These are phyloP conservation scores for Purpureocillium lavendulum DNA, from an alignment of 2,329 filamentous ascomycete species.

Conservation along the genomic window DNA sequence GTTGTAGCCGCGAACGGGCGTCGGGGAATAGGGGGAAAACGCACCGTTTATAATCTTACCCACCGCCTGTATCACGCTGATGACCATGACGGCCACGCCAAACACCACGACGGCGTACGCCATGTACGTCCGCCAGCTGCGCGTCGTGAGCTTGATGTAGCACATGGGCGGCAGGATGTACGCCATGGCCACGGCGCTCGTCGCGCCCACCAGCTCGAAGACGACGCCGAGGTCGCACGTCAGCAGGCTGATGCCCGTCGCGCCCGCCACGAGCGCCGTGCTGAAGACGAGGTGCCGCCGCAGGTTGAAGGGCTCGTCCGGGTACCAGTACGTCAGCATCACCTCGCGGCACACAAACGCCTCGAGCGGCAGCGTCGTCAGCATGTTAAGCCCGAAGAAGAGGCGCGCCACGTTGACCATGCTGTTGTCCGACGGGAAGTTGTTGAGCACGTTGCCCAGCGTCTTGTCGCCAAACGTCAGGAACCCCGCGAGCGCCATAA, in stretches of 20 bases:
- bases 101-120: conserved; percentile 68
- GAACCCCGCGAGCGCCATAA: conserved; percentile 84
- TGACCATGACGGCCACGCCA: conserved; percentile 71
- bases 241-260: conserved; percentile 69
- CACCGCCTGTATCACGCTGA: conserved; percentile 67
- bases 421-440: conserved; percentile 82
- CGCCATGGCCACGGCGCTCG: conserved; percentile 85
- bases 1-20: too few relatives aligned
- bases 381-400: conserved; percentile 97
- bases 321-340: conserved; percentile 77
- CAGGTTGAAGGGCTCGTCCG: conserved; percentile 66
- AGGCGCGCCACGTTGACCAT: conserved; percentile 93
- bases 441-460: conserved; percentile 93
- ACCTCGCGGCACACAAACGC: conserved; percentile 97
- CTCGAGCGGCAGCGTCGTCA: conserved; percentile 91
- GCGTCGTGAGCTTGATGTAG: conserved; percentile 83
- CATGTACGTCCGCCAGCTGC: conserved; percentile 65
- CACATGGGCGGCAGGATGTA: conserved; percentile 94
- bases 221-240: conserved; percentile 92
- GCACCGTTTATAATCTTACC: conserved; percentile 54
- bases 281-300: conserved; percentile 82
- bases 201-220: conserved; percentile 93
- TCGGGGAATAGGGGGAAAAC: conserved; percentile 5
- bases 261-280: conserved; percentile 68
- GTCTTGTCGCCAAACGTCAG: conserved; percentile 89